Conservation (phyloP, 495 filamentous ascomycete genomes). For the Pseudevernia furfuracea region DNA sequence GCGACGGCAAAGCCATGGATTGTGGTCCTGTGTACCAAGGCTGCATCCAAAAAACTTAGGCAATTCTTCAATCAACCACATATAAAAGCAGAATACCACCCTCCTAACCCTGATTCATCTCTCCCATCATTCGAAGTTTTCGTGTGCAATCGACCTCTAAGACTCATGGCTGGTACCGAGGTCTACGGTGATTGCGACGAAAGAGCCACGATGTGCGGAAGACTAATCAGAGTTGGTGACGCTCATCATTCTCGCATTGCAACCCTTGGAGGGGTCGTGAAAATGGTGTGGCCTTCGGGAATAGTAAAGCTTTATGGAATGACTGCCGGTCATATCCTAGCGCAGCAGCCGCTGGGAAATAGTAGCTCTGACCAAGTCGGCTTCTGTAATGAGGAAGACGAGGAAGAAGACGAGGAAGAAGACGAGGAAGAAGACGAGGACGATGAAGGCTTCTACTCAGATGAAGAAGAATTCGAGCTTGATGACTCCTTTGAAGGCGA, state of each 20-base stretch:
- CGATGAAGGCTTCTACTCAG: neutral
- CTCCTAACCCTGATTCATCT: constrained; percentile 6
- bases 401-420: constrained; percentile 1
- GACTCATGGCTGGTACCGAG: constrained; percentile 1
- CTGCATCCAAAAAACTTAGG: constrained; percentile 17
- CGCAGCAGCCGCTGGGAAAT: neutral
- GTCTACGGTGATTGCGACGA: neutral
- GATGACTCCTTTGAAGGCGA: neutral
- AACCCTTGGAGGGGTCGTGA: constrained; percentile 24
- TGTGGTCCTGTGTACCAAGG: constrained; percentile 24
- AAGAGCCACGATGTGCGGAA: constrained; percentile 5
- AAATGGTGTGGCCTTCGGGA: neutral
- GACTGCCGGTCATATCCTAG: constrained; percentile 8
- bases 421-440: neutral
- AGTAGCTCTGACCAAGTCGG: neutral
- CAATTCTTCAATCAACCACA: constrained; percentile 25
- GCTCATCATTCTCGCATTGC: constrained; percentile 12
- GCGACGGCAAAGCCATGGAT: constrained; percentile 24
- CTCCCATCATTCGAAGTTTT: constrained; percentile 22
- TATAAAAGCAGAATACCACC: constrained; percentile 22
- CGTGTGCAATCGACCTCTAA: constrained; percentile 18
- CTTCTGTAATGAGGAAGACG: neutral
- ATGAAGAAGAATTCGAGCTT: constrained; percentile 5
- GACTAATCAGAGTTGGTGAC: neutral
- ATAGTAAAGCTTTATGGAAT: constrained; percentile 6